phyloP scores from a whole-genome alignment of 2,329 filamentous ascomycete species.

The Fusarium mangiferae region DNA sequence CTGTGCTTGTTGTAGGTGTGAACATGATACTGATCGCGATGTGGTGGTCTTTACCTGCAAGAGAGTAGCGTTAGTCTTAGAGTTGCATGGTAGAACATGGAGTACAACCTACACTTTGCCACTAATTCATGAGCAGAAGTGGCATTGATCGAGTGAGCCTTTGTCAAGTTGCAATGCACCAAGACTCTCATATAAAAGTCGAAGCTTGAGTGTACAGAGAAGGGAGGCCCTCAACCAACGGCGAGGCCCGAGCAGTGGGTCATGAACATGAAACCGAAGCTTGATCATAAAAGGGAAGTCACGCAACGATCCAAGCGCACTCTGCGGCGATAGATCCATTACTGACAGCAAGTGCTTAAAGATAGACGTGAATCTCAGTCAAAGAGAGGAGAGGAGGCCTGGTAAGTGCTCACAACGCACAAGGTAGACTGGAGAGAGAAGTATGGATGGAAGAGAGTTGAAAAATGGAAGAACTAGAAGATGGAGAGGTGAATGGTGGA shows the following conservation, averaged over 20 bases:
- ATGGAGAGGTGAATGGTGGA: no score
- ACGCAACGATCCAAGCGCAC: accelerated
- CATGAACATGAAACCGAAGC: accelerated
- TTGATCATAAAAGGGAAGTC: accelerated
- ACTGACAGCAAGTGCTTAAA: neutral
- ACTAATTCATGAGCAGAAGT: accelerated
- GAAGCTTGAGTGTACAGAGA: accelerated
- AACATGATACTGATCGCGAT: no score
- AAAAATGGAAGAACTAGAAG: no score
- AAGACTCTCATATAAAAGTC: neutral
- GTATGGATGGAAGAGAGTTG: neutral
- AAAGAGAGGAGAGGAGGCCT: neutral
- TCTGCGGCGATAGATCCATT: no score
- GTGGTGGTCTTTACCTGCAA: no score
- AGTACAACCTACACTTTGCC: neutral
- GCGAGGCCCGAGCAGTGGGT: accelerated
- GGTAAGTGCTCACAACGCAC: accelerated
- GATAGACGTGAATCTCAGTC: neutral
- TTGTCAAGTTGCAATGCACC: accelerated
- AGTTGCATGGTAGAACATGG: no score
- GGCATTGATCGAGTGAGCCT: neutral
- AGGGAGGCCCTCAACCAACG: neutral
- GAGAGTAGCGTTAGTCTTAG: no score
- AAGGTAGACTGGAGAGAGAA: accelerated
- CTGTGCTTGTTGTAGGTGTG: no score